These are phyloP conservation scores for Kazachstania bromeliacearum DNA, from an alignment of 805 yeast genomes.

Conservation along the genomic window DNA sequence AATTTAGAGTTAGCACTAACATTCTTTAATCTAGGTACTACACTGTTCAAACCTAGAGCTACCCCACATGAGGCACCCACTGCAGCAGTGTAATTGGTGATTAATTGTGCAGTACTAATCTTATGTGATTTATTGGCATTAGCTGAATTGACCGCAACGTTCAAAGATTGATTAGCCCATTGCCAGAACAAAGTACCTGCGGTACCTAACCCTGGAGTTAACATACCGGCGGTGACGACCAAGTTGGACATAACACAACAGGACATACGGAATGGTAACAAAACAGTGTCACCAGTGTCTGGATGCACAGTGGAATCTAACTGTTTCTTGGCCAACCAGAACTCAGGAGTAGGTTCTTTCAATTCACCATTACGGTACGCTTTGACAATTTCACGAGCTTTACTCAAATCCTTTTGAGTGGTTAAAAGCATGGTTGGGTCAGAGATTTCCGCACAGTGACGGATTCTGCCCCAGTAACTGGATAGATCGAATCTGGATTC, in stretches of 20 bases:
- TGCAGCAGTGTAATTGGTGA: constrained; percentile 74
- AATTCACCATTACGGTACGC: constrained; percentile 64
- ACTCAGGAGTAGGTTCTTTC: constrained; percentile 59
- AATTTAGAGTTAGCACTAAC: constrained; percentile 62
- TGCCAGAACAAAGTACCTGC: constrained; percentile 96
- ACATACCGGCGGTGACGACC: constrained; percentile 95
- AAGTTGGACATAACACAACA: constrained; percentile 87
- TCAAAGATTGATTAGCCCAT: constrained; percentile 90
- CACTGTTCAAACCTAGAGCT: constrained; percentile 82
- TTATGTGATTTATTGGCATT: constrained; percentile 95
- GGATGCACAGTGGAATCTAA: constrained; percentile 94
- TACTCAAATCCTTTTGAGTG: constrained; percentile 50
- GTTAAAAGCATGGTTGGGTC: constrained; percentile 86
- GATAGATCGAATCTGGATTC: constrained; percentile 67
- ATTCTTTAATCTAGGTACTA: constrained; percentile 76
- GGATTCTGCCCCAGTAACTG: constrained; percentile 89
- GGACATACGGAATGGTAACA: constrained; percentile 94
- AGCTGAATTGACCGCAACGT: constrained; percentile 94
- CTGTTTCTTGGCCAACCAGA: constrained; percentile 82
- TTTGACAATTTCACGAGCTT: constrained; percentile 57
- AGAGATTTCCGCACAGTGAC: constrained; percentile 85
- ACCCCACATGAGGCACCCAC: constrained; percentile 93
- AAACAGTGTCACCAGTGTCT: constrained; percentile 88
- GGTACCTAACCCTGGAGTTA: constrained; percentile 86
- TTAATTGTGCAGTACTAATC: constrained; percentile 64